phyloP scores from a whole-genome alignment of 805 yeast genomes.

The Sugiyamaella americana region DNA sequence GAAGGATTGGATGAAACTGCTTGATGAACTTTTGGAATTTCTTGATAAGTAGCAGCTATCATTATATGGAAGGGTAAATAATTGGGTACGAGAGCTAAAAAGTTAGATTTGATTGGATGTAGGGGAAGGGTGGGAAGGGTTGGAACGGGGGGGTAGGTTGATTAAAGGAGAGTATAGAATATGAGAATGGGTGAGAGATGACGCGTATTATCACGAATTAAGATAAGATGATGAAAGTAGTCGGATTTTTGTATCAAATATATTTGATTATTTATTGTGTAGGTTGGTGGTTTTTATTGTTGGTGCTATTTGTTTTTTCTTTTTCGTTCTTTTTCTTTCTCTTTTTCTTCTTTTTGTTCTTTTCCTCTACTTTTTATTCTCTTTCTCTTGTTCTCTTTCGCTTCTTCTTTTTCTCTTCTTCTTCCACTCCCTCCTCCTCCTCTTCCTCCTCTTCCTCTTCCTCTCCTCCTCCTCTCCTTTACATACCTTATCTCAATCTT shows the following conservation, averaged over 20 bases:
- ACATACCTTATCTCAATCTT: neutral
- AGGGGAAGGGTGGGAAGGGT: too few species aligned
- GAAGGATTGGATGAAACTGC: neutral
- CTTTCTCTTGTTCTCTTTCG: neutral
- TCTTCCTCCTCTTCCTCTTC: neutral
- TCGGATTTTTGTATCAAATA: neutral
- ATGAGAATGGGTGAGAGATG: too few species aligned
- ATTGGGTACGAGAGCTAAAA: too few species aligned
- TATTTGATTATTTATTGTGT: neutral
- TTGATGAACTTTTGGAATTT: constrained; percentile 1
- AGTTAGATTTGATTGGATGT: too few species aligned
- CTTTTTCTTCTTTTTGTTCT: neutral
- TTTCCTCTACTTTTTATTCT: neutral
- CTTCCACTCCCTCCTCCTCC: neutral
- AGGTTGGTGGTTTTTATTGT: neutral
- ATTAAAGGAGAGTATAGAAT: too few species aligned
- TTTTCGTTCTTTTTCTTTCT: neutral
- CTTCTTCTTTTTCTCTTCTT: neutral
- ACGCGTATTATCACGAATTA: too few species aligned
- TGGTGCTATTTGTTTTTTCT: neutral
- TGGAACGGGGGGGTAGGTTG: too few species aligned
- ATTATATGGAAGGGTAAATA: constrained; percentile 2
- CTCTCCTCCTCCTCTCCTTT: neutral
- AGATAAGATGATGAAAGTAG: too few species aligned
- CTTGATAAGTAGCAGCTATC: constrained; percentile 14